Evolutionary conservation across 1,284 basidiomycete genomes (phyloP), one percentile per base, ranked within the genome.

Genomic region (Xerocomus minutiporus): DNA sequence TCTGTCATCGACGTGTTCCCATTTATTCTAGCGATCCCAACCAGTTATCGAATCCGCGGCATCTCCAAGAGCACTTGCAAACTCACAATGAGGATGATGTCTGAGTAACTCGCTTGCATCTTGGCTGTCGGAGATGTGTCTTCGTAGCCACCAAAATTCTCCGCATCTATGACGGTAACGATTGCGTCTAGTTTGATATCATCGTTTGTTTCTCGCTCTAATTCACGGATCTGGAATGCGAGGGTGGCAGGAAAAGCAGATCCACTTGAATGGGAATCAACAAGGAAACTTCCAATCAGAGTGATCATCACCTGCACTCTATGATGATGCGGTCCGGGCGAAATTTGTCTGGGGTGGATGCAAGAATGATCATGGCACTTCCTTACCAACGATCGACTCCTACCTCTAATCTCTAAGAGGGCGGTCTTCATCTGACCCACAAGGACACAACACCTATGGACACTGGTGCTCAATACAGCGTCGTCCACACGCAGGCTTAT

Each of bases 71-170:
- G n/a, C 2, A n/a, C 20, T n/a, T 2, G 4, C 7, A 26, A 15
- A 72, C 87, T 54, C 55, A 90, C 89, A 51, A 96, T 81, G 28
- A 95, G 74, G 50, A 95, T 84, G 42, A 93, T 77, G 64, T 96
- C 93, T 3, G 91, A 93, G 66, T 94, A 96, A 63, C 87, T 87
- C n/a, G 93, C 90, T 73, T 94, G 92, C 82, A 95, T 91, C 69
- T 82, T 88, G 29, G 92, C 93, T 6, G 91, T 92, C 0, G 88
- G 86, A 23, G 87, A 91, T 3, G 82, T 86, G 67, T 96, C 93
- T 66, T 95, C 93, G 67, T 95, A 95, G 1, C 92, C 93, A 7
- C 73, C 68, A 68, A 95, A 95, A 69, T 94, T 94, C 69, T 91
- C 88, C 5, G 91, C 91, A 65, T 95, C 92, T 52, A 95, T 76